Base-by-base conservation (phyloP, 1,284 basidiomycete genomes). In the Ceratobasidium sp. region DNA sequence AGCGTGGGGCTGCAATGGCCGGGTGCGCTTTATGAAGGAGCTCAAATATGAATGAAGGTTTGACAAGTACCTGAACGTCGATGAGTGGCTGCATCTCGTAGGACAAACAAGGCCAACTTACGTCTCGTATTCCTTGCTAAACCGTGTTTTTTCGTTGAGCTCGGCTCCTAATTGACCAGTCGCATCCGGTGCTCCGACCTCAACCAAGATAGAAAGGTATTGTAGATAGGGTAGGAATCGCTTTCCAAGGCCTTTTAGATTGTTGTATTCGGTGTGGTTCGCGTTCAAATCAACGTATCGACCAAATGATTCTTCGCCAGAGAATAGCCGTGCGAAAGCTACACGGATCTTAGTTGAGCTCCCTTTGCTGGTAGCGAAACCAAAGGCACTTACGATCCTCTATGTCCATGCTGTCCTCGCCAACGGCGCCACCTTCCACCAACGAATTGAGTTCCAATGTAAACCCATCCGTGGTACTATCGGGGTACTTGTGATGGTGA, bases 401-500 rank as follows among this genome's bases (percentile, higher is more conserved):
- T 73, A 89, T 87, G 70, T 85, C 85, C 1, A 89, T 87, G 53
- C 86, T 85, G 7, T 93, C 89, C 17, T 45, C 15, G 12, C 55
- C 45, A 32, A 47, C 15, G 22, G 10, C 35, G 2, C 34, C 87
- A 70, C 85, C 83, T 53, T 85, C 86, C 68, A 82, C 79, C 75
- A 96, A 84, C 75, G 88, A 85, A 68, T 89, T 87, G 73, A 96
- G 83, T 80, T 95, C 93, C 71, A 87, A 82, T 78, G 93, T 86
- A 79, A 93, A 88, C 73, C 89, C 87, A 77, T 88, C 87, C 81
- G 90, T 83, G 77, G 88, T 85, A 80, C 89, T 84, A 81, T 94
- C 90, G 80, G 94, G 94, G 84, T 98, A 97, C 83, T 93, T 94
- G 78, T 86, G 85, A 84, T 98, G 91, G 84, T 98, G 94, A 76